Evolutionary conservation across 2,329 filamentous ascomycete species (phyloP), one percentile per base, ranked within the genome.

Genomic region (Colletotrichum kahawae): DNA sequence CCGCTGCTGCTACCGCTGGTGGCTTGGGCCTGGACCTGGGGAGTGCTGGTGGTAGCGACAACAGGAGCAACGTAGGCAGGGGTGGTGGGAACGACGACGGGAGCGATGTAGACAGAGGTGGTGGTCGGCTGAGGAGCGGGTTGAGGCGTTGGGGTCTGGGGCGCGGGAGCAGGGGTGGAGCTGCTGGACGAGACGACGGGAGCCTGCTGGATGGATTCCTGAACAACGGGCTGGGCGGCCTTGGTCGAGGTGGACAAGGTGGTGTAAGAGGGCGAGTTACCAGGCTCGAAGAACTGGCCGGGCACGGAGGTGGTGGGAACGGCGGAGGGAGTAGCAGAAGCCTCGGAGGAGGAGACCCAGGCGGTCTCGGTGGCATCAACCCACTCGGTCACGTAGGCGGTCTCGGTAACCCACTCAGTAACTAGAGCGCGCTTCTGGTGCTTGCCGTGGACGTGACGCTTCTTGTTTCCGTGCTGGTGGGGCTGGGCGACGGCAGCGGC

Each of bases 341-440:
- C 63, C 5, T 74, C 70, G 14, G 86, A 84, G 34, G 86, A 84
- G 29, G 81, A 82, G 80, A 90, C 78, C 78, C 83, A 86, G 80
- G 85, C 76, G 70, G 89, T 91, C 78, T 86, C 85, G 77, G 84
- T 87, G 43, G 84, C 83, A 78, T 90, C 89, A 70, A 91, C 80
- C 66, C 85, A 72, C 82, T 88, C 82, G 74, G 88, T 87, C 76
- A 91, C 84, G 64, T 81, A 83, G 77, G 80, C 87, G 4, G 85
- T 86, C 78, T 88, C 86, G 8, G 87, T 89, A 78, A 90, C 88
- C 84, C 87, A 90, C 79, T 87, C 87, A 56, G 87, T 89, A 77
- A 89, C 85, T 16, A 89, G 73, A 24, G 81, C 86, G 66, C 83
- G 83, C 77, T 82, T 82, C 74, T 78, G 79, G 63, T 78, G 76